Base-by-base conservation (phyloP, 2,329 filamentous ascomycete genomes). In the Calonectria pauciramosa region DNA sequence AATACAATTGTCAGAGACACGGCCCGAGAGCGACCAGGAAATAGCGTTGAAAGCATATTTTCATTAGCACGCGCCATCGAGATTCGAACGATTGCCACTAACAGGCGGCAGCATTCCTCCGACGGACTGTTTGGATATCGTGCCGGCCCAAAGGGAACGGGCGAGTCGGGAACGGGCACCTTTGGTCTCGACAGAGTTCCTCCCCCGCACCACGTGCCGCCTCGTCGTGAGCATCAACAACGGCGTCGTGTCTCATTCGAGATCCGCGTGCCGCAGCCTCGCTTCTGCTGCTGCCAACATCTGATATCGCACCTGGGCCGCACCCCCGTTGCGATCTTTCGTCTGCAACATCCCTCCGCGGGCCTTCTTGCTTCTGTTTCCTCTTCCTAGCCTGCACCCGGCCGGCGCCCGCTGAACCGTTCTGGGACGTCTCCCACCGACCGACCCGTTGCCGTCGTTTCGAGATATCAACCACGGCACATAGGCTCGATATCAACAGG, bases 161-260 rank as follows among this genome's bases (percentile, higher is more conserved):
- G 60, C 60, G 41, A 65, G 38, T 47, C 60, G 60, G 60, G 7
- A 32, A 30, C 60, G 26, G 56, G 41, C 38, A 30, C 26, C 36
- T 18, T 18, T 16, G 23, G 38, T 18, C 14, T 41, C 28, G n/a
- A 20, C 4, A 44, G 56, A 41, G 34, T 41, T 49, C 41, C 60
- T 49, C 60, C 60, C 60, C 60, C 60, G 60, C 60, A 65, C 60
- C 60, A 65, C 60, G 60, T 65, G 60, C 60, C 60, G 60, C 60
- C 60, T 65, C 60, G 18, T 65, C 60, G 44, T 23, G 38, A 34
- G 38, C 38, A 13, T 65, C 60, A 32, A 32, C 30, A 65, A 65
- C 38, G 38, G 41, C 38, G 41, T 65, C 38, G 60, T 65, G 26
- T 65, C 60, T 65, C 60, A 49, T 14, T 65, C 41, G 38, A 63